Evolutionary conservation across 805 yeast species (phyloP), one percentile per base, ranked within the genome.

Genomic region (Hanseniaspora hatyaiensis): DNA sequence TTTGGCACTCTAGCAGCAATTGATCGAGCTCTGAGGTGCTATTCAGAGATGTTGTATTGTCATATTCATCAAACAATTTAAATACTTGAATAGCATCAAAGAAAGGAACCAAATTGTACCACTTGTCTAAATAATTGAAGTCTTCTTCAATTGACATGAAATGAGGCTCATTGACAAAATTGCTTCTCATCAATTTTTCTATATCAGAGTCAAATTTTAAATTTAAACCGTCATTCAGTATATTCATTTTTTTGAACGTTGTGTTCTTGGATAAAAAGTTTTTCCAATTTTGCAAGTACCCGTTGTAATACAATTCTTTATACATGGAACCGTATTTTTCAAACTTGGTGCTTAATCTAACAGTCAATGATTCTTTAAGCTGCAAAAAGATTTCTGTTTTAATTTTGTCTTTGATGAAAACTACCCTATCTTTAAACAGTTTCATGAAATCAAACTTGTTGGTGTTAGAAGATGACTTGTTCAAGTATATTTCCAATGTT

Each of bases 1-100:
- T 78, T 45, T 77, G 75, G 54, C 82, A 78, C 51, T 78, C 78
- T 30, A 70, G 68, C 37, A 75, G 70, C 45, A 92, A 69, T 43
- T 31, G 24, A 23, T 45, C 49, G 70, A 71, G n/a, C 74, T 77
- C 15, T 71, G 64, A 56, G 79, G 81, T 44, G 8, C 5, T 33
- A n/a, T n/a, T n/a, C n/a, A n/a, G n/a, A n/a, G n/a, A n/a, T n/a
- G n/a, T n/a, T 3, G 37, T 31, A 22, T 22, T 45, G n/a, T 45
- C 49, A 13, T 45, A 45, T 19, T 45, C 49, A 45, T 45, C 49
- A 45, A 45, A 45, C 3, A 87, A 78, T 50, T 80, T 75, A 58
- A 80, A 88, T 1, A 92, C 94, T 55, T 88, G 69, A 23, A 84
- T 73, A 3, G 94, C 78, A 63, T 89, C 96, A 61, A 77, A 83